Base-by-base conservation (phyloP, 2,329 filamentous ascomycete species). In the Cercospora beticola region DNA sequence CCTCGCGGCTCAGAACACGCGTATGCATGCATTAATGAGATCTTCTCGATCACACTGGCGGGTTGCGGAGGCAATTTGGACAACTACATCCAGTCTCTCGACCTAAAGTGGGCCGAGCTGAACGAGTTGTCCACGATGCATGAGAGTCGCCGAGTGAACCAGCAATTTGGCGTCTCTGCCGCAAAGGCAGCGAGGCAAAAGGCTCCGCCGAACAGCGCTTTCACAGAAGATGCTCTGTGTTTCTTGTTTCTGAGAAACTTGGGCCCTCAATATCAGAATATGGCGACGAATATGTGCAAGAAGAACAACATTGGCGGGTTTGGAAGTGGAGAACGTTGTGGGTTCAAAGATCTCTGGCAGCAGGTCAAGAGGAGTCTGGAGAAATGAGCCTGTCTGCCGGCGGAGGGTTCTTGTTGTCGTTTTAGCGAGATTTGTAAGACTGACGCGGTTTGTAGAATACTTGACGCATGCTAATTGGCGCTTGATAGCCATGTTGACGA, bases 241-340 rank as follows among this genome's bases (percentile, higher is more conserved):
- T 75, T 78, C 30, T 64, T 77, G 40, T 78, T 78, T 63, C 40
- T 78, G 69, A 69, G 68, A n/a, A 72, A 72, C 60, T 56, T 78
- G 28, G 74, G 73, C 4, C 65, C 65, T 18, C 71, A 74, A 30
- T 74, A 71, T 43, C 66, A 71, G 62, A 63, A 66, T 18, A 71
- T 75, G 72, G 73, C 72, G 5, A 72, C 72, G 2, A 73, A 66
- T 26, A 28, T 78, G 58, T 75, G 73, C 57, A 71, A 70, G 70
- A 77, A 74, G 57, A 74, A 74, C 30, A 78, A 78, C 66, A 70
- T 78, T 60, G 76, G 71, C 14, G 77, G 77, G 2, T 78, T 77
- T 56, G 77, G 77, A 5, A 76, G 73, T 16, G 77, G 77, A 7
- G 69, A 73, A 36, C 69, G 71, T 49, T 23, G 78, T 21, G 73